Conservation (phyloP, 2,329 filamentous ascomycete species). For the Escovopsis weberi region DNA sequence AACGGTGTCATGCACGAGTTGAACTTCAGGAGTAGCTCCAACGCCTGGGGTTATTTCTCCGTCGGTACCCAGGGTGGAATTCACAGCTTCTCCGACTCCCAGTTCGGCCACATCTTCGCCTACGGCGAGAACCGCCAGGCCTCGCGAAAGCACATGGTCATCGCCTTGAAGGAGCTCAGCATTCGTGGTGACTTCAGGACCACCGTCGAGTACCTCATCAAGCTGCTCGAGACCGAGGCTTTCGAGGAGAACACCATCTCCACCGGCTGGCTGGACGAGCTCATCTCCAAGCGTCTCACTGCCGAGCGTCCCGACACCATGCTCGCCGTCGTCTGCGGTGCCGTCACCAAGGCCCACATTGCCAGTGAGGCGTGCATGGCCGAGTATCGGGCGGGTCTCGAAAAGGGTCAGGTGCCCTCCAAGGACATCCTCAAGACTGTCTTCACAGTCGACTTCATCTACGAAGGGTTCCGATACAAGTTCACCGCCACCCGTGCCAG, state of each 20-base stretch:
- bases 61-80: constrained; percentile 94
- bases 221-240: constrained; percentile 92
- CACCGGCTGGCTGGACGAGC: constrained; percentile 95
- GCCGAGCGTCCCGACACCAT: constrained; percentile 89
- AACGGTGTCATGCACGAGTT: constrained; percentile 98
- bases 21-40: constrained; percentile 97
- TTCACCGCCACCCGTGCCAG: constrained; percentile 93
- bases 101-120: constrained; percentile 98
- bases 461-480: constrained; percentile 92
- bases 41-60: constrained; percentile 99
- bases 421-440: constrained; percentile 97
- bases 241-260: constrained; percentile 99
- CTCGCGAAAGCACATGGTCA: constrained; percentile 97
- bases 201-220: constrained; percentile 97
- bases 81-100: constrained; percentile 97
- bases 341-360: constrained; percentile 85
- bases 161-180: constrained; percentile 94
- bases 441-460: constrained; percentile 97
- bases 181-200: constrained; percentile 99
- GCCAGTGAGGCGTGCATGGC: constrained; percentile 80
- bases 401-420: constrained; percentile 93
- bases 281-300: constrained; percentile 94
- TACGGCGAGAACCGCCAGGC: constrained; percentile 96
- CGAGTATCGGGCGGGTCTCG: constrained; percentile 76
- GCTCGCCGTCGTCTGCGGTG: constrained; percentile 89